phyloP scores from a whole-genome alignment of 139 green algal genomes.

The Ulvella scutata region DNA sequence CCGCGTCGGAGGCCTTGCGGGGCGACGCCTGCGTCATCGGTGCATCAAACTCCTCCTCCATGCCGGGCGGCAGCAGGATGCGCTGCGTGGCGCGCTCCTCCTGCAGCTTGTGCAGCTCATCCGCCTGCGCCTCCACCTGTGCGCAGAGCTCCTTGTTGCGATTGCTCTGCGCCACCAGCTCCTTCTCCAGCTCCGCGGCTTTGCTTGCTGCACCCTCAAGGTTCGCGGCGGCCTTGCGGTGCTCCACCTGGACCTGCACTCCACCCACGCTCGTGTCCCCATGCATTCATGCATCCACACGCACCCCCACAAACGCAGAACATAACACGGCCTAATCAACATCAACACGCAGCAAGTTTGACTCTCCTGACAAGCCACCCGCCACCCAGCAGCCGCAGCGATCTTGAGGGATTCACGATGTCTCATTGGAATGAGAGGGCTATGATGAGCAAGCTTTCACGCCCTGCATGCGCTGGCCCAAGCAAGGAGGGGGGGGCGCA shows the following conservation, averaged over 20 bases:
- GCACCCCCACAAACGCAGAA: too few species aligned
- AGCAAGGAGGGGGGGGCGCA: neutral
- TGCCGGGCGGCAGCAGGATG: neutral
- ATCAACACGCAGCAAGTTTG: too few species aligned
- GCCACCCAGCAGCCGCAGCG: too few species aligned
- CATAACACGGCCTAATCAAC: too few species aligned
- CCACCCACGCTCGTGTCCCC: conserved; percentile 5
- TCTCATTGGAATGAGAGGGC: too few species aligned
- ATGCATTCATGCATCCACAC: neutral
- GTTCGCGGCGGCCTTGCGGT: conserved; percentile 11
- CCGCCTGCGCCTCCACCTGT: conserved; percentile 21
- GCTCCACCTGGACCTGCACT: conserved; percentile 16
- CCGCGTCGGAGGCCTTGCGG: neutral
- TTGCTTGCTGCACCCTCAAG: conserved; percentile 17
- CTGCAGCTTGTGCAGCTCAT: conserved; percentile 31
- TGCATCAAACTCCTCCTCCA: conserved; percentile 25
- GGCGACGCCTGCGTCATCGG: neutral
- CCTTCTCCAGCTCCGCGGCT: conserved; percentile 4
- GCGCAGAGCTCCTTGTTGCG: conserved; percentile 7
- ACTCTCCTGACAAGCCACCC: too few species aligned
- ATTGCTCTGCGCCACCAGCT: neutral
- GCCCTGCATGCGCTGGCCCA: too few species aligned
- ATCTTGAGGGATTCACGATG: too few species aligned
- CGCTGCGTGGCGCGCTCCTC: neutral
- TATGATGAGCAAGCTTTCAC: too few species aligned